These are phyloP conservation scores for Flaveria bidentis DNA, from an alignment of 129 eudicot genomes.

Conservation along the genomic window DNA sequence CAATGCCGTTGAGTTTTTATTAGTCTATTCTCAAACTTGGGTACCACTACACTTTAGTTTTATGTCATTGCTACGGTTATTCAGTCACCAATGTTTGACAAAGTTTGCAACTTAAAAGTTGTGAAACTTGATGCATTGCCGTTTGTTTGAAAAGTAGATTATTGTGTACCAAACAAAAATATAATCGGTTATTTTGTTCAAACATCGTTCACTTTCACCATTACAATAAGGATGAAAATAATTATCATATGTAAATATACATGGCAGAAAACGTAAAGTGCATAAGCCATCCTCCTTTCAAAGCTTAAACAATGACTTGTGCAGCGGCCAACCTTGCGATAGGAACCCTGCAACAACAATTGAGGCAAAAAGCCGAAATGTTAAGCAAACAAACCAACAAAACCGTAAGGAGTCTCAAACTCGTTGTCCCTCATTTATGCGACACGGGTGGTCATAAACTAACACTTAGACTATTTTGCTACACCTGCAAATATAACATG, in stretches of 20 bases:
- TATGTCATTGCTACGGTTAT: too few relatives aligned
- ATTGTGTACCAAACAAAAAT: slow-evolving; percentile 23
- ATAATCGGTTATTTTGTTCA: slow-evolving; percentile 12
- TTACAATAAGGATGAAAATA: slow-evolving; percentile 23
- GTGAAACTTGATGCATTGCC: not conserved
- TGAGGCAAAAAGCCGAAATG: not conserved
- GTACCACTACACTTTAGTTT: too few relatives aligned
- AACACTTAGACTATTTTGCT: too few relatives aligned
- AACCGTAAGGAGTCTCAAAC: not conserved
- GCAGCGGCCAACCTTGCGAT: slow-evolving; percentile 97
- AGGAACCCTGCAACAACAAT: slow-evolving; percentile 63
- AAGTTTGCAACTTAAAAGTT: not conserved
- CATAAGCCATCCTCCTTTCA: slow-evolving; percentile 6
- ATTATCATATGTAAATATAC: slow-evolving; percentile 41
- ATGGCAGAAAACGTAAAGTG: not conserved
- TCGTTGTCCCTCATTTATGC: not conserved
- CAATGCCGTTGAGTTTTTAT: not conserved
- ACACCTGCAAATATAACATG: too few relatives aligned
- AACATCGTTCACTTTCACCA: slow-evolving; percentile 8
- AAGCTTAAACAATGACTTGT: slow-evolving; percentile 58
- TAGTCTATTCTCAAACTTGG: too few relatives aligned
- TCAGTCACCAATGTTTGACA: not conserved
- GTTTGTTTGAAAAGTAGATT: slow-evolving; percentile 17
- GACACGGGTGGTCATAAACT: not conserved
- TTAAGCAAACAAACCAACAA: not conserved